Conservation (phyloP, 1,284 basidiomycete genomes). For the Trametes sp. region DNA sequence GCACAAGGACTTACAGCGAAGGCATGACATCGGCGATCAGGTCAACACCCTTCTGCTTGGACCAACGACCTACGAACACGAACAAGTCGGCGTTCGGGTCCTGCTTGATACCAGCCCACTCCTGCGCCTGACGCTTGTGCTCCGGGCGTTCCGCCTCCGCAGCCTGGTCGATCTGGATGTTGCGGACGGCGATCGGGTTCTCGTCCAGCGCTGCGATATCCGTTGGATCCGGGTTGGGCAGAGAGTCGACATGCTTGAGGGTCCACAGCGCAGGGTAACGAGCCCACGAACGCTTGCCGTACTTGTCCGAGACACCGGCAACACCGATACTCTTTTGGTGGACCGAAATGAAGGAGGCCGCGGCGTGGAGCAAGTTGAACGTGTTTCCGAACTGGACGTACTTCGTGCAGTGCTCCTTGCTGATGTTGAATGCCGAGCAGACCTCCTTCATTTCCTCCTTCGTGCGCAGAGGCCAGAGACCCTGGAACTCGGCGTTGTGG, state of each 20-base stretch:
- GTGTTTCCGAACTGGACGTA: conserved; percentile 98
- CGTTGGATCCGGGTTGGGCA: conserved; percentile 92
- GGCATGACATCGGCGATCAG: conserved; percentile 95
- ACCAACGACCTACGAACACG: conserved; percentile 96
- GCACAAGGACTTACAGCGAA: conserved; percentile 62
- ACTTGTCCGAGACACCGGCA: conserved; percentile 95
- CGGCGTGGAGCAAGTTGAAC: conserved; percentile 92
- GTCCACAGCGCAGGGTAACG: conserved; percentile 95
- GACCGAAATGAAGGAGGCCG: conserved; percentile 88
- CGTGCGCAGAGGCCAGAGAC: conserved; percentile 92
- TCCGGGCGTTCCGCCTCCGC: conserved; percentile 90
- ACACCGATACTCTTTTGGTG: conserved; percentile 94
- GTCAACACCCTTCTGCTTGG: conserved; percentile 96
- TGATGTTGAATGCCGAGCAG: conserved; percentile 95
- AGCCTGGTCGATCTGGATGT: conserved; percentile 80
- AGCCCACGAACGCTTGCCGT: conserved; percentile 94
- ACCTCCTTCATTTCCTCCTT: conserved; percentile 98
- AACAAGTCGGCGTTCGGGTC: conserved; percentile 90
- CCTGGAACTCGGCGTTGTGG: conserved; percentile 96
- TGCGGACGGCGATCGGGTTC: conserved; percentile 72
- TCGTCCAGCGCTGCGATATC: conserved; percentile 93
- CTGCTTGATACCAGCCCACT: conserved; percentile 92
- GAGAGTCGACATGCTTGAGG: conserved; percentile 91
- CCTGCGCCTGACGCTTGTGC: conserved; percentile 88
- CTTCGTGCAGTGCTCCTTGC: conserved; percentile 93